A percentile compares a stretch with the other conserved stretches of the same genome.
These are phyloP conservation scores for Panaeolus papilionaceus DNA, from an alignment of 768 basidiomycete species.

Conservation along the genomic window DNA sequence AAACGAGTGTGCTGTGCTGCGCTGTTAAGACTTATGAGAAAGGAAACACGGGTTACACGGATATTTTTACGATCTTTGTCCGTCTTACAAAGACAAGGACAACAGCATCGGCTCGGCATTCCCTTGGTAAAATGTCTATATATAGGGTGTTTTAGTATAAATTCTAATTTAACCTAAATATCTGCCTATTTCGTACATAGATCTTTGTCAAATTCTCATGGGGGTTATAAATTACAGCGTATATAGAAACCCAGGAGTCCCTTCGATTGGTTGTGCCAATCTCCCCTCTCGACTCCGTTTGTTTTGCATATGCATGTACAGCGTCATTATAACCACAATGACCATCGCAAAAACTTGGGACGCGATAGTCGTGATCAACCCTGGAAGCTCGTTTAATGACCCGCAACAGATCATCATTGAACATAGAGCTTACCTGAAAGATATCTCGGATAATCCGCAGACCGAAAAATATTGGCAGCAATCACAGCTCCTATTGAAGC, in stretches of 20 bases:
- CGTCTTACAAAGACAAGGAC: not conserved
- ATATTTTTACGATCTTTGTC: conserved; percentile 11
- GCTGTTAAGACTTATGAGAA: conserved; percentile 2
- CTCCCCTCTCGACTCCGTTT: conserved; percentile 39
- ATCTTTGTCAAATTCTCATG: not conserved
- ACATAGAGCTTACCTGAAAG: conserved; percentile 41
- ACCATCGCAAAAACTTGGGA: conserved; percentile 45
- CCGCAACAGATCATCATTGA: conserved; percentile 15
- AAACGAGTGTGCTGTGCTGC: not conserved
- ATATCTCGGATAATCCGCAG: conserved; percentile 50
- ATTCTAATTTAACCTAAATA: not conserved
- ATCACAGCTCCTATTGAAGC: conserved; percentile 51
- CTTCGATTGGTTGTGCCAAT: conserved; percentile 41
- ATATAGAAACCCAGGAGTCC: conserved; percentile 44
- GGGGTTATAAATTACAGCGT: conserved; percentile 35
- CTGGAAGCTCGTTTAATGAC: conserved; percentile 25
- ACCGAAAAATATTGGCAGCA: conserved; percentile 47
- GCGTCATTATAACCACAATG: conserved; percentile 38
- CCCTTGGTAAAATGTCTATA: not conserved
- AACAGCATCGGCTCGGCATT: conserved; percentile 11
- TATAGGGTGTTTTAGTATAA: not conserved
- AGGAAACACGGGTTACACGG: conserved; percentile 1
- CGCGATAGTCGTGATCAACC: conserved; percentile 47
- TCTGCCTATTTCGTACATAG: not conserved
- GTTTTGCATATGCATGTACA: conserved; percentile 45